These are phyloP conservation scores for Glycine latifolia DNA, from an alignment of 306 rosid genomes.

Conservation along the genomic window DNA sequence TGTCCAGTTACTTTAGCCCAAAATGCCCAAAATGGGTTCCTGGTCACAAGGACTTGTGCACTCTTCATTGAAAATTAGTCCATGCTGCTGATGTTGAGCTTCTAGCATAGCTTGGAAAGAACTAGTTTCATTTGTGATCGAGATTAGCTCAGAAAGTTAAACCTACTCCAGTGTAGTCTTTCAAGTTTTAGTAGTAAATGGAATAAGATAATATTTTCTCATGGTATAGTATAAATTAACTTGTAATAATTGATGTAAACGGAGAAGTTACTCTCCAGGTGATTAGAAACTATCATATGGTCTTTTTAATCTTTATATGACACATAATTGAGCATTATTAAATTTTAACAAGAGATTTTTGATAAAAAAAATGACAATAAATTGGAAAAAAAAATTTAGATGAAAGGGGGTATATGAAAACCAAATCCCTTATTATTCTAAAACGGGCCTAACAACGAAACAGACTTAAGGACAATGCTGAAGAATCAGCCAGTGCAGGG, in stretches of 20 bases:
- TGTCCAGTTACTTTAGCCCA: constrained; percentile 9
- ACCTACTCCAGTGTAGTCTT: not conserved
- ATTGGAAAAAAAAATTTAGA: too few species aligned
- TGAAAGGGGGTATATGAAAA: too few species aligned
- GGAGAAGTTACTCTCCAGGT: too few species aligned
- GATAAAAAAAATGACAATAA: too few species aligned
- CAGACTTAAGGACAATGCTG: too few species aligned
- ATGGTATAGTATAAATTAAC: not conserved
- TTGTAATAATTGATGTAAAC: not conserved
- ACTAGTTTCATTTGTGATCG: not conserved
- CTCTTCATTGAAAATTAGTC: not conserved
- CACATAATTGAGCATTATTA: too few species aligned
- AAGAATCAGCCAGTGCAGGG: too few species aligned
- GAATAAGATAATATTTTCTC: not conserved
- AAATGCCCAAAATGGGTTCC: constrained; percentile 13
- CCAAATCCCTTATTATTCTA: too few species aligned
- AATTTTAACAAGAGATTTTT: too few species aligned
- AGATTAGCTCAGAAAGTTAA: not conserved
- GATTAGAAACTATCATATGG: too few species aligned
- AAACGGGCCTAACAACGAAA: too few species aligned
- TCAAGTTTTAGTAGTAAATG: not conserved
- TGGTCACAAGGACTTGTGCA: constrained; percentile 7
- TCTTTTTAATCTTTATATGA: too few species aligned
- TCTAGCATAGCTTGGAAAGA: not conserved
- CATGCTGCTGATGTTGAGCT: not conserved